These are phyloP conservation scores for Suillus placidus DNA, from an alignment of 768 basidiomycete genomes.

Conservation along the genomic window DNA sequence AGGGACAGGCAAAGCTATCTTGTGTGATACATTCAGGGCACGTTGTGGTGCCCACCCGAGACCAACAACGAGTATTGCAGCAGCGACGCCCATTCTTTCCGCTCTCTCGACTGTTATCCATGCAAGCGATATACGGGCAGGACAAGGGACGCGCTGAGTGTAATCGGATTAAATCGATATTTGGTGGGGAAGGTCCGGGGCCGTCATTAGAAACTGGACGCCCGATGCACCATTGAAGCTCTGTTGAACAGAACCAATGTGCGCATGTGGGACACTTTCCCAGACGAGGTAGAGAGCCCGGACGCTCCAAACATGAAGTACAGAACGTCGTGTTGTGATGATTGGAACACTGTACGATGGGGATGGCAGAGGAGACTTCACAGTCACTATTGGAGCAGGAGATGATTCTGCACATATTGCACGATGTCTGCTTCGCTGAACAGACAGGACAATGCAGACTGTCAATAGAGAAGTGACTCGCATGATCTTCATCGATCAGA, in stretches of 20 bases:
- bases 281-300: not conserved
- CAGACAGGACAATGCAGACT: slow-evolving; percentile 5
- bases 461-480: not conserved
- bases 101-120: not conserved
- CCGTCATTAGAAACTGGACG: not conserved
- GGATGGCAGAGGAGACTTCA: not conserved
- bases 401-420: not conserved
- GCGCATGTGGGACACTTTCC: not conserved
- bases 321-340: not conserved
- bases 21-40: slow-evolving; percentile 10
- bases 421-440: not conserved
- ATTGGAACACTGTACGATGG: not conserved
- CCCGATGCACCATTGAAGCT: slow-evolving; percentile 6
- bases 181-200: not conserved
- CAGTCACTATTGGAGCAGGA: slow-evolving; percentile 2
- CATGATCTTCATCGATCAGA: not conserved
- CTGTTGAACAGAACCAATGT: not conserved
- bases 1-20: slow-evolving; percentile 6
- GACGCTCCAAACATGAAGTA: not conserved
- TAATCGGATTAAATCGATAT: not conserved
- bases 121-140: not conserved
- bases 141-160: slow-evolving; percentile 2
- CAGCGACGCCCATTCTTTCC: not conserved
- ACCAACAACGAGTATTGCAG: slow-evolving; percentile 1
- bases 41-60: not conserved